These are phyloP conservation scores for Xylona heveae DNA, from an alignment of 495 filamentous ascomycete genomes.

Conservation along the genomic window DNA sequence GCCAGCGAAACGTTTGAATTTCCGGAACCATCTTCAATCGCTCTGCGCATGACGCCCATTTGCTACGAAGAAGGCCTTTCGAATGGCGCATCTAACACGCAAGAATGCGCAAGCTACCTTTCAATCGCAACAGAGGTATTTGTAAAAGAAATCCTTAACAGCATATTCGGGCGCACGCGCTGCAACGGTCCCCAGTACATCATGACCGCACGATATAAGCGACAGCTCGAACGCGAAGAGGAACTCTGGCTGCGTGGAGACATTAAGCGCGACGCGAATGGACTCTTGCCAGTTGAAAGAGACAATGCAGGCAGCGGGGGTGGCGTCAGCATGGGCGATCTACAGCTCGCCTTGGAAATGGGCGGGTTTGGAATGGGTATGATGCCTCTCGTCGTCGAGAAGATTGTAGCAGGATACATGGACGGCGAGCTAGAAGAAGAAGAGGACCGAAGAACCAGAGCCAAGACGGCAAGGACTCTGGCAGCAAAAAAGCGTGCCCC, in stretches of 20 bases:
- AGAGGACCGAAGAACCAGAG: no score
- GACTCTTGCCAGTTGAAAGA: slow-evolving; percentile 55
- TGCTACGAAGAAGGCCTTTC: slow-evolving; percentile 80
- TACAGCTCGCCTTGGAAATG: slow-evolving; percentile 53
- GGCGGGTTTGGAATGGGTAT: slow-evolving; percentile 52
- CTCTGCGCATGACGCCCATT: slow-evolving; percentile 75
- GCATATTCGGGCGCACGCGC: slow-evolving; percentile 56
- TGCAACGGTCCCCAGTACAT: slow-evolving; percentile 62
- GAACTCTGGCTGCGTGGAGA: slow-evolving; percentile 42
- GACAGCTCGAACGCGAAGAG: slow-evolving; percentile 54
- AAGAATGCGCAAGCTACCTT: slow-evolving; percentile 73
- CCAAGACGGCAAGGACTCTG: slow-evolving; percentile 9
- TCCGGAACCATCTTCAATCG: slow-evolving; percentile 58
- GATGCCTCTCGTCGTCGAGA: slow-evolving; percentile 51
- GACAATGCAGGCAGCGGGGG: slow-evolving; percentile 42
- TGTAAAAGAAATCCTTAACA: slow-evolving; percentile 69
- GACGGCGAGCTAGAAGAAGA: slow-evolving; percentile 54
- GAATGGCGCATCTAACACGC: slow-evolving; percentile 46
- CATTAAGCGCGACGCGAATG: slow-evolving; percentile 42
- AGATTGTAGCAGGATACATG: slow-evolving; percentile 48
- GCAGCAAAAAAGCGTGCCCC: slow-evolving; percentile 21
- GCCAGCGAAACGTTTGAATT: slow-evolving; percentile 85
- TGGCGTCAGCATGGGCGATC: slow-evolving; percentile 55
- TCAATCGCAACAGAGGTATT: slow-evolving; percentile 78
- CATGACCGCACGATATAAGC: slow-evolving; percentile 56